Base-by-base conservation (phyloP, 768 basidiomycete genomes). In the Panellus pusillus region DNA sequence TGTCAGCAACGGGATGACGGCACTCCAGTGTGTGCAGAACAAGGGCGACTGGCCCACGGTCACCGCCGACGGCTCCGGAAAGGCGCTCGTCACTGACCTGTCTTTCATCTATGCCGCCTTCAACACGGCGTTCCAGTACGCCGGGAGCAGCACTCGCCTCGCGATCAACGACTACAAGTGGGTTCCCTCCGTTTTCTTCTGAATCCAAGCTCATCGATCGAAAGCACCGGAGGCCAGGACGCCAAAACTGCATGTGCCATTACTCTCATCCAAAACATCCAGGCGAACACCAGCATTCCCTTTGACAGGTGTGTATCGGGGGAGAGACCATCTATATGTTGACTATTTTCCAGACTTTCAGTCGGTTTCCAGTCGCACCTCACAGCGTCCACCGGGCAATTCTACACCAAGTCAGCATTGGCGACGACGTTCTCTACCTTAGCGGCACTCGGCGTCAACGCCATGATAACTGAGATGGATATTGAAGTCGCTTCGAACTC, bases 1-100 rank as follows among this genome's bases (percentile, higher is more conserved):
- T 27, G 54, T 55, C 17, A 44, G 40, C 20, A 48, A 40, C 28
- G 50, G 58, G 13, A 57, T 52, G 55, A 57, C 55, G 3, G 24
- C 55, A 40, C 50, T 57, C 3, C 50, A 57, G 42, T 57, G 55
- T 29, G 55, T 57, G n/a, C 55, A 57, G 28, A 57, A 57, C 42
- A 57, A 57, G 31, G 50, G 49, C 9, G 55, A 50, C 42, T 57
- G 55, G 55, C 55, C 55, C 8, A 57, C 55, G 45, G 55, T 57
- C 18, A 57, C 55, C 9, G 20, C 46, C 20, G 55, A 57, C 37
- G 55, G 55, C 15, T 57, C 55, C 18, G 50, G 55, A 9, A 43
- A 32, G 42, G 17, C 50, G 24, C 47, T 57, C 14, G 50, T 57
- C 32, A 52, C 50, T 1, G 55, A 57, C 36, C 55, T 57, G 13